Evolutionary conservation across 2,329 filamentous ascomycete species (phyloP), one percentile per base, ranked within the genome.

Genomic region (Raffaelea albimanens): DNA sequence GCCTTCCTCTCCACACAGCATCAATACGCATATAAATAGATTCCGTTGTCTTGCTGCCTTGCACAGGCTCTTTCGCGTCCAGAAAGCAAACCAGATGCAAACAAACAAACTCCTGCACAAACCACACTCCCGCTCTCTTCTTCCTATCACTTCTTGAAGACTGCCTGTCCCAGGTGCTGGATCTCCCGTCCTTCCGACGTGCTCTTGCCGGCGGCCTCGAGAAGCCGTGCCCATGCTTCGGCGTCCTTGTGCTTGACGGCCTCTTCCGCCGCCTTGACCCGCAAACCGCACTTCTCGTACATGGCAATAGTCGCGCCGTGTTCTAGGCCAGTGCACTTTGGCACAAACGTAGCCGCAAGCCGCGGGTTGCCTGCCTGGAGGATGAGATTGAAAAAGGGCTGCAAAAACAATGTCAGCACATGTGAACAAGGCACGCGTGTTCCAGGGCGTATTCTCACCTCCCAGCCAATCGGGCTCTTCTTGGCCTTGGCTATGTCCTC

Each of bases 231-330:
- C 66, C 94, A 80, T n/a, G 82, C 70, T 56, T 82, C 83, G 43
- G 79, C 70, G 61, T 98, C 87, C 65, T 86, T 94, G 50, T 78
- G 74, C 67, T 82, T 87, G 50, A 89, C 75, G 3, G 93, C 91
- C 68, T 97, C 93, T 67, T 97, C 90, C 4, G 85, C 93, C 2
- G 93, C 93, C 67, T 87, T 89, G 23, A 85, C 77, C 40, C 88
- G 72, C 81, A 95, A 79, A 18, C 91, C 91, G 63, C 93, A 97
- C 67, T 95, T 95, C 58, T 95, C 82, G 76, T 90, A 98, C 91
- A 98, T 96, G 55, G 84, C 78, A 47, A 95, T 83, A 3, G 83
- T 72, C 57, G 89, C 85, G 3, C 78, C 75, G 1, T 77, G 71
- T 40, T 82, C 75, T 42, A 94, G 63, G 47, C 73, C 72, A 16